Percentiles rank a stretch among this genome's conserved stretches.
Conservation (phyloP, 139 green algal species). For the Coelastrella sp. region DNA sequence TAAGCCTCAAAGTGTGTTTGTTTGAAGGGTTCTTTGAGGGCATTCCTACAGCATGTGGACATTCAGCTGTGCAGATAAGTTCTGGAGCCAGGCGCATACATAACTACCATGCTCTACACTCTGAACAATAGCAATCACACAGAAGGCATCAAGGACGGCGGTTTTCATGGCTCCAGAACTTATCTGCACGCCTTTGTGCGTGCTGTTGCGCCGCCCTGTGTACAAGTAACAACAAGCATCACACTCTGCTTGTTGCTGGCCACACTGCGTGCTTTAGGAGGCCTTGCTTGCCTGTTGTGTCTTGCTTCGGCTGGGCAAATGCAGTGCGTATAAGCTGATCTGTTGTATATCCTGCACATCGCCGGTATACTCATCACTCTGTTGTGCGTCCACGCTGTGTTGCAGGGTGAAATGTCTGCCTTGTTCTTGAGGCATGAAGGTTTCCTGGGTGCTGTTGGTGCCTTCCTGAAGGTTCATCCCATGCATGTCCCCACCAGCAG, state of each 20-base stretch:
- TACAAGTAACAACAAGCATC: too few species aligned
- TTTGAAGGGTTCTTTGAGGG: constrained; percentile 98
- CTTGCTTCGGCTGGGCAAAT: too few species aligned
- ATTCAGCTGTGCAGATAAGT: constrained; percentile 97
- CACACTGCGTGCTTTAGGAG: too few species aligned
- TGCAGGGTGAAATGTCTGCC: constrained; percentile 94
- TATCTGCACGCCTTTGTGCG: constrained; percentile 80
- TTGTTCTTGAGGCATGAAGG: constrained; percentile 98
- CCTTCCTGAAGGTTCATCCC: constrained; percentile 94
- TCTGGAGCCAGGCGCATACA: constrained; percentile 70
- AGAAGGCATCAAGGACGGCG: too few species aligned
- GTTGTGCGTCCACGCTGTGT: background rate
- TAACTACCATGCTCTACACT: background rate
- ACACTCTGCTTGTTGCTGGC: too few species aligned
- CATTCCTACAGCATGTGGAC: constrained; percentile 99
- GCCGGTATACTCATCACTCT: background rate
- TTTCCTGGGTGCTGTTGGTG: constrained; percentile 96
- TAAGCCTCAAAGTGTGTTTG: constrained; percentile 79
- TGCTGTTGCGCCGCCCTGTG: too few species aligned
- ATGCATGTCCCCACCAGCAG: constrained; percentile 51
- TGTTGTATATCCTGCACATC: background rate
- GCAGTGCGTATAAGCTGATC: too few species aligned
- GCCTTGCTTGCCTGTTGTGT: too few species aligned
- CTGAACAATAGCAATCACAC: too few species aligned
- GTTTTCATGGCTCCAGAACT: constrained; percentile 80